Evolutionary conservation across 176 grass and related monocot genomes (phyloP).

Genomic region (Pontederia crassipes): DNA sequence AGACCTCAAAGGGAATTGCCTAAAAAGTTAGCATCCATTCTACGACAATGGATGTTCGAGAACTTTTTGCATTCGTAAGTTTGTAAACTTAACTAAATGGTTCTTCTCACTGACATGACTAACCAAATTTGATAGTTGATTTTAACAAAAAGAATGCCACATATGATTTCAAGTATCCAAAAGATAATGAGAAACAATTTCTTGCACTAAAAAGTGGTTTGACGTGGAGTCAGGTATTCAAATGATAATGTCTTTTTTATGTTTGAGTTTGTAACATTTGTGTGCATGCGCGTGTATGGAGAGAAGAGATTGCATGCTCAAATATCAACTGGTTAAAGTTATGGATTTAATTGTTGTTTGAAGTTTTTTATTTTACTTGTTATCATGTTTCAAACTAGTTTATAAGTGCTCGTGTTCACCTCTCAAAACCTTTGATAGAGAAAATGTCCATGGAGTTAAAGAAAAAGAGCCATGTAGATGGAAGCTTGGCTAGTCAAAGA

Average conservation of each 20-base stretch:
- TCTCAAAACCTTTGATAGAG: neutral
- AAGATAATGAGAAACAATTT: slow-evolving; percentile 65
- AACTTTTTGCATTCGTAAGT: neutral
- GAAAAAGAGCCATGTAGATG: neutral
- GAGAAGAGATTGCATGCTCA: neutral
- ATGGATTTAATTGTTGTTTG: neutral
- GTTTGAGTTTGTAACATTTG: neutral
- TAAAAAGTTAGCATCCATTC: neutral
- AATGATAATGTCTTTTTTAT: neutral
- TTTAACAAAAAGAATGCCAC: neutral
- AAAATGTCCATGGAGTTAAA: neutral
- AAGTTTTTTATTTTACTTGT: neutral
- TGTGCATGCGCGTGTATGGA: neutral
- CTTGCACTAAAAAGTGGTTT: slow-evolving; percentile 67
- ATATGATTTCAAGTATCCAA: slow-evolving; percentile 44
- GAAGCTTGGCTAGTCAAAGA: no score
- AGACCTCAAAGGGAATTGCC: slow-evolving; percentile 3
- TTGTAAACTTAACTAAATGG: neutral
- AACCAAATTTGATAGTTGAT: neutral
- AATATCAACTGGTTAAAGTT: neutral
- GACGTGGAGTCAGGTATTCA: slow-evolving; percentile 53
- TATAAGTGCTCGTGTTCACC: neutral
- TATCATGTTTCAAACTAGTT: slow-evolving; percentile 49
- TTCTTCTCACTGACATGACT: neutral
- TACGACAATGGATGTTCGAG: slow-evolving; percentile 1